Conservation (phyloP, 345 rosid genomes). For the Conringia planisiliqua region DNA sequence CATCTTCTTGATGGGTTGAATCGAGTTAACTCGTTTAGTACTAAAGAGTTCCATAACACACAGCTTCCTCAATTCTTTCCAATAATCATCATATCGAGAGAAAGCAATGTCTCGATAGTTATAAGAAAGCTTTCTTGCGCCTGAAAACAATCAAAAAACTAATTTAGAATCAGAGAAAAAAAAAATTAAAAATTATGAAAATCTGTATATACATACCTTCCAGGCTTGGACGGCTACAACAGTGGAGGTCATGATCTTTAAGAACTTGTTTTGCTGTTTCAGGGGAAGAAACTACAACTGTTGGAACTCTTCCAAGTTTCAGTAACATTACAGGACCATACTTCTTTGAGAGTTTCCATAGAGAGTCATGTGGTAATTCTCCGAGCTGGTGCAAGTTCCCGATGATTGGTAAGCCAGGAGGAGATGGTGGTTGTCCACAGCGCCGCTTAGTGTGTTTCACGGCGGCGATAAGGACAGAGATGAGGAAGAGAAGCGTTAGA, state of each 20-base stretch:
- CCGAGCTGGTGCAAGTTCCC: constrained; percentile 52
- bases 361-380: constrained; percentile 24
- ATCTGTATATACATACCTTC: constrained; percentile 4
- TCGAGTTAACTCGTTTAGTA: constrained; percentile 9
- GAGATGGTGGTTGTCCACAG: constrained; percentile 30
- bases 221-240: constrained; percentile 42
- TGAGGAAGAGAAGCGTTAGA: constrained; percentile 18
- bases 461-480: constrained; percentile 8
- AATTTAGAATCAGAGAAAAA: background rate
- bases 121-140: constrained; percentile 34
- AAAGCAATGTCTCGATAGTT: constrained; percentile 33
- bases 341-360: constrained; percentile 21
- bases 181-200: background rate
- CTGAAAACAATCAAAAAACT: background rate
- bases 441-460: background rate
- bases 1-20: constrained; percentile 27
- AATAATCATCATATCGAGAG: constrained; percentile 33
- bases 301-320: constrained; percentile 23
- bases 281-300: constrained; percentile 28
- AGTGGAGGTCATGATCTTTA: constrained; percentile 33
- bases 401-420: constrained; percentile 40
- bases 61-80: constrained; percentile 37
- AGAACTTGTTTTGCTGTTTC: constrained; percentile 31
- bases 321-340: constrained; percentile 32
- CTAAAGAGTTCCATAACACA: constrained; percentile 34